Conservation (phyloP, 805 yeast genomes). For the Wickerhamiella galacta region DNA sequence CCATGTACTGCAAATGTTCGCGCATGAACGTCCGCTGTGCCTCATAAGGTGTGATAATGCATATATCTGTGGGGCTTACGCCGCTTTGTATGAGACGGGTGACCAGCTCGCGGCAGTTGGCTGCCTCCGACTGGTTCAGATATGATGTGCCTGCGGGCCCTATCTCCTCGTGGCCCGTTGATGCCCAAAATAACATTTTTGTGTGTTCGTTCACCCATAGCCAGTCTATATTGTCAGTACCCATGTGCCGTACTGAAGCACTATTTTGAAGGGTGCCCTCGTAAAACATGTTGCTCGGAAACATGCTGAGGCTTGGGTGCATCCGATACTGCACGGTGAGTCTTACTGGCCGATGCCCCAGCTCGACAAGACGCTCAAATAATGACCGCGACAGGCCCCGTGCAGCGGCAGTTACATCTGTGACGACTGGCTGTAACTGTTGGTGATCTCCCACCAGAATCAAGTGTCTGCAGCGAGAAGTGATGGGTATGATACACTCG, state of each 20-base stretch:
- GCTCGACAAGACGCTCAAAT: slow-evolving; percentile 66
- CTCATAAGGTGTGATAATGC: slow-evolving; percentile 87
- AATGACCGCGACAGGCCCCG: slow-evolving; percentile 79
- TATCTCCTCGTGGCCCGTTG: slow-evolving; percentile 76
- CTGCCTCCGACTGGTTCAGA: slow-evolving; percentile 75
- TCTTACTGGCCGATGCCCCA: slow-evolving; percentile 74
- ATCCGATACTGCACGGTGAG: slow-evolving; percentile 88
- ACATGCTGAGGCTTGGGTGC: slow-evolving; percentile 79
- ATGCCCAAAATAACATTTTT: slow-evolving; percentile 96
- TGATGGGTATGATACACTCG: slow-evolving; percentile 75
- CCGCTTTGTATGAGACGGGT: slow-evolving; percentile 63
- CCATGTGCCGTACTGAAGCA: slow-evolving; percentile 70
- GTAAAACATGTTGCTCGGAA: slow-evolving; percentile 80
- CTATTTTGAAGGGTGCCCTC: slow-evolving; percentile 86
- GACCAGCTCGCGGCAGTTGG: slow-evolving; percentile 68
- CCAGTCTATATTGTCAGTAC: slow-evolving; percentile 5
- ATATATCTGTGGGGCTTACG: slow-evolving; percentile 63
- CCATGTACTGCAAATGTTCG: slow-evolving; percentile 61
- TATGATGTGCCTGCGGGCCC: slow-evolving; percentile 67
- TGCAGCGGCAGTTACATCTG: slow-evolving; percentile 62
- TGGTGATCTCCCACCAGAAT: slow-evolving; percentile 90
- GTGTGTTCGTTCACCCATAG: slow-evolving; percentile 66
- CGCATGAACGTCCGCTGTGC: slow-evolving; percentile 77
- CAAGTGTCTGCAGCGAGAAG: slow-evolving; percentile 78
- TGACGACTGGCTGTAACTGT: slow-evolving; percentile 83